phyloP scores from a whole-genome alignment of 139 green algal species.

The Ettlia oleoabundans region DNA sequence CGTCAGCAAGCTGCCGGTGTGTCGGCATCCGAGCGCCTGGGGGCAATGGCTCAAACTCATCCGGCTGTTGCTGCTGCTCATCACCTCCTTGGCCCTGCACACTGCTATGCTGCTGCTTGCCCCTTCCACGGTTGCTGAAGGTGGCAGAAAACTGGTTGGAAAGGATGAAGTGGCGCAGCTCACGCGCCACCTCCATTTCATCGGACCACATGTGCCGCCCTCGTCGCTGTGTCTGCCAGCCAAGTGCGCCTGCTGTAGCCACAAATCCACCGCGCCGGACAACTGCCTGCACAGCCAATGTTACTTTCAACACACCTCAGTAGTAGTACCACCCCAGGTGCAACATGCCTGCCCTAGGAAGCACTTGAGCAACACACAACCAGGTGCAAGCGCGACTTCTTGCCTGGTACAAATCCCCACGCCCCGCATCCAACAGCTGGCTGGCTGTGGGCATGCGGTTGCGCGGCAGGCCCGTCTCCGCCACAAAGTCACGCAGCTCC shows the following conservation, averaged over 20 bases:
- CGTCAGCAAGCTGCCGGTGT: constrained; percentile 25
- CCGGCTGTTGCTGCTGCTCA: not conserved
- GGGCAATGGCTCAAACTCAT: not conserved
- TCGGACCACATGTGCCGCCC: constrained; percentile 1
- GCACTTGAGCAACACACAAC: too few relatives aligned
- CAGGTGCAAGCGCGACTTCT: too few relatives aligned
- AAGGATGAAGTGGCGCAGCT: constrained; percentile 28
- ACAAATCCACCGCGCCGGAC: constrained; percentile 10
- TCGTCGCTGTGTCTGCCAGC: constrained; percentile 6
- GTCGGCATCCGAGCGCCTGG: constrained; percentile 26
- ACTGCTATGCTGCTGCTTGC: not conserved
- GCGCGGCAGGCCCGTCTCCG: not conserved
- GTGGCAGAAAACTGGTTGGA: not conserved
- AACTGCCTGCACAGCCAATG: constrained; percentile 24
- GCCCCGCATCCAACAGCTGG: constrained; percentile 16
- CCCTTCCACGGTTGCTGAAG: not conserved
- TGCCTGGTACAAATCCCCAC: constrained; percentile 25
- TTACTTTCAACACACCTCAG: not conserved
- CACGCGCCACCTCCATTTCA: not conserved
- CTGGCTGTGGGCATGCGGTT: constrained; percentile 19
- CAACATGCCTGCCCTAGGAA: not conserved
- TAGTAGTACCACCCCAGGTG: not conserved
- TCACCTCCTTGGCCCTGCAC: too few relatives aligned
- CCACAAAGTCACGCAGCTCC: constrained; percentile 4
- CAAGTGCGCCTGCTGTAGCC: not conserved